phyloP scores from a whole-genome alignment of 345 rosid genomes.

The Turnera subulata region DNA sequence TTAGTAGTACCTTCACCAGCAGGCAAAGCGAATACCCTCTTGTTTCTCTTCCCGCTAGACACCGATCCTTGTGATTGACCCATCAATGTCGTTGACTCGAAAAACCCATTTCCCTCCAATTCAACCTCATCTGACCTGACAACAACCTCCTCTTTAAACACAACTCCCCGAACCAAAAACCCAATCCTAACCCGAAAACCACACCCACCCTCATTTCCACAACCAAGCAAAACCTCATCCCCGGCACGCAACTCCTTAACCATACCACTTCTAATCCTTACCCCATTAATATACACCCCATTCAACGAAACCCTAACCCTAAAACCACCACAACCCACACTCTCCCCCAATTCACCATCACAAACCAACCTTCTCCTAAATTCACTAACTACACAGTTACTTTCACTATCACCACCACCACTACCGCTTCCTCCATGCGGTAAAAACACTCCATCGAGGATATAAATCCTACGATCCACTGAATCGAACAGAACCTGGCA shows the following conservation, averaged over 20 bases:
- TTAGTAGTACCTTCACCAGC: conserved; percentile 29
- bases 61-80: conserved; percentile 47
- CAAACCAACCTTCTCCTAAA: conserved; percentile 37
- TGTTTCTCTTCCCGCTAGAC: conserved; percentile 57
- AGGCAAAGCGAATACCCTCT: conserved; percentile 64
- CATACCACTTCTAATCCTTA: conserved; percentile 34
- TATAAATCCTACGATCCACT: conserved; percentile 39
- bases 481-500: conserved; percentile 67
- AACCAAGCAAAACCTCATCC: conserved; percentile 75
- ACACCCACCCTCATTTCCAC: conserved; percentile 43
- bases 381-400: conserved; percentile 27
- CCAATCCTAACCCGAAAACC: conserved; percentile 45
- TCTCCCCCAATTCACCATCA: conserved; percentile 28
- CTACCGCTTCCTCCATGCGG: conserved; percentile 11
- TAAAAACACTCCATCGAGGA: conserved; percentile 49
- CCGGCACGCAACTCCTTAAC: conserved; percentile 47
- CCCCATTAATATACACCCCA: conserved; percentile 67
- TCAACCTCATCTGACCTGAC: conserved; percentile 10
- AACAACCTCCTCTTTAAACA: conserved; percentile 44
- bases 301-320: conserved; percentile 41
- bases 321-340: conserved; percentile 19
- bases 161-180: conserved; percentile 54
- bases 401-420: background rate
- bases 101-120: conserved; percentile 17
- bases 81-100: conserved; percentile 26